Conservation (phyloP, 2,329 filamentous ascomycete genomes). For the Dothistroma pini region DNA sequence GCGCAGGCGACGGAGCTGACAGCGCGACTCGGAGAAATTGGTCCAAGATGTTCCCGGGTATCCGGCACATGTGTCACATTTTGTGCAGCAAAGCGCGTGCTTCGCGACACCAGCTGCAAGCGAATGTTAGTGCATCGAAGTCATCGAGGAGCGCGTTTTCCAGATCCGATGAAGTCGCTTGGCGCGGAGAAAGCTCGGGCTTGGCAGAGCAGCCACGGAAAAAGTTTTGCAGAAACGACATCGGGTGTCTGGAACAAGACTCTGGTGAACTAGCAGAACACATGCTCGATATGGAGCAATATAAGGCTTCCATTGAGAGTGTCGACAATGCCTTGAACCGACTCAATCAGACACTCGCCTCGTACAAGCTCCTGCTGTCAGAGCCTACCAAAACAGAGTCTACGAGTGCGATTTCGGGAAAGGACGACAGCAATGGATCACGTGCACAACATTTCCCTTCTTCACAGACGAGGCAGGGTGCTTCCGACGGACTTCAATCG, state of each 20-base stretch:
- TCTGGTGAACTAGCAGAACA: neutral
- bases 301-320: conserved; percentile 29
- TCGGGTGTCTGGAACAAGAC: neutral
- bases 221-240: conserved; percentile 2
- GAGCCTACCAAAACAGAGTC: neutral
- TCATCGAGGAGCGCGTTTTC: neutral
- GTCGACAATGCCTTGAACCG: conserved; percentile 32
- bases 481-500: neutral
- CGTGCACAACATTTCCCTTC: neutral
- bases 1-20: neutral
- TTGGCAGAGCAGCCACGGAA: neutral
- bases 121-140: neutral
- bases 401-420: neutral
- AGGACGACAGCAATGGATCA: neutral
- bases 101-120: neutral
- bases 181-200: neutral
- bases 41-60: neutral
- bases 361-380: conserved; percentile 27
- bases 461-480: neutral
- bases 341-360: conserved; percentile 31
- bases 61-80: neutral
- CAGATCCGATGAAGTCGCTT: neutral
- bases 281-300: conserved; percentile 27
- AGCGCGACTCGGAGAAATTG: neutral
- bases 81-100: neutral